Percentiles rank a stretch among this genome's conserved stretches.
Evolutionary conservation across 1,284 basidiomycete genomes (phyloP).

Genomic region (Pyrrhoderma lamaoense): DNA sequence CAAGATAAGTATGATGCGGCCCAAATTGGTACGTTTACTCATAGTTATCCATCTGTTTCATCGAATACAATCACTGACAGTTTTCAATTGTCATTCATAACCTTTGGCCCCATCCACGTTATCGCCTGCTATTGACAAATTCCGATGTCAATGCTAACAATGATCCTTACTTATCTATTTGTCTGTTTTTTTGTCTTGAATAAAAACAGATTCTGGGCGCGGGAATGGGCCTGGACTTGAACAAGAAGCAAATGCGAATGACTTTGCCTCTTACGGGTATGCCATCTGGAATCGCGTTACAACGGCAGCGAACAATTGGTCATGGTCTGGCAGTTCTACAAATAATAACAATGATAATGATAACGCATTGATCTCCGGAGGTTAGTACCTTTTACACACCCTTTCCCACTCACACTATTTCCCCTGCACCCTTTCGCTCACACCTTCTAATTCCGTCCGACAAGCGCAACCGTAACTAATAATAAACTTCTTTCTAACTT

Average conservation of each 20-base stretch:
- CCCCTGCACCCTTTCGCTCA: too few relatives aligned
- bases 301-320: conserved; percentile 26
- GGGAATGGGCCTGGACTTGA: not conserved
- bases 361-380: not conserved
- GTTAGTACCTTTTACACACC: conserved; percentile 6
- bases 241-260: conserved; percentile 1
- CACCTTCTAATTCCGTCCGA: too few relatives aligned
- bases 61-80: too few relatives aligned
- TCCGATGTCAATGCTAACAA: too few relatives aligned
- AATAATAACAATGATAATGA: conserved; percentile 1
- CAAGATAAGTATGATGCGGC: not conserved
- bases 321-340: conserved; percentile 1
- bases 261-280: conserved; percentile 26
- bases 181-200: not conserved
- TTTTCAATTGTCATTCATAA: too few relatives aligned
- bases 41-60: too few relatives aligned
- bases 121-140: too few relatives aligned
- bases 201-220: conserved; percentile 1
- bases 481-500: too few relatives aligned
- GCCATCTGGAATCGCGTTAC: conserved; percentile 52
- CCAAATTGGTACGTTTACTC: too few relatives aligned
- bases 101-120: too few relatives aligned
- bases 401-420: too few relatives aligned
- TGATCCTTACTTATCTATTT: not conserved
- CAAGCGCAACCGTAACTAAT: too few relatives aligned